Evolutionary conservation across 257 asterid genomes (phyloP).

Genomic region (Nicotiana attenuata): DNA sequence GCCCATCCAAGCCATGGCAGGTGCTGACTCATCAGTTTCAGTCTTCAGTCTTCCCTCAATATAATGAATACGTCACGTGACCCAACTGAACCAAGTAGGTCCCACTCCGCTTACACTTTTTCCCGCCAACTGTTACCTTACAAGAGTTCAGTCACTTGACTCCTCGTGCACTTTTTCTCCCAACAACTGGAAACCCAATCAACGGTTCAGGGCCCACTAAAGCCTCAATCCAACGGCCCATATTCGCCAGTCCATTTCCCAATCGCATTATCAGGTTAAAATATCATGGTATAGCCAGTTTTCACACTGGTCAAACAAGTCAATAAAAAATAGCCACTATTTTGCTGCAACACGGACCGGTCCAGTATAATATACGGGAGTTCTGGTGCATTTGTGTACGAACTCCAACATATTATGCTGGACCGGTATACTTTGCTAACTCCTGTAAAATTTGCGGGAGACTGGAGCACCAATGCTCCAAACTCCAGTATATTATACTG

Average conservation of each 20-base stretch:
- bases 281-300: no score
- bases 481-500: no score
- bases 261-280: no score
- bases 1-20: not conserved
- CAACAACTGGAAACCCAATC: not conserved
- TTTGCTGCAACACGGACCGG: no score
- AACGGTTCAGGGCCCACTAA: not conserved
- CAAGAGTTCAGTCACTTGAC: not conserved
- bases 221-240: not conserved
- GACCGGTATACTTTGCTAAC: no score
- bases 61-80: not conserved
- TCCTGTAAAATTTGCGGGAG: no score
- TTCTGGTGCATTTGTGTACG: no score
- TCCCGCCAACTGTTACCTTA: not conserved
- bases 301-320: no score
- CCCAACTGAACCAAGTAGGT: not conserved
- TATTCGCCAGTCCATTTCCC: not conserved
- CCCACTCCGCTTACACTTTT: not conserved
- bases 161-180: not conserved
- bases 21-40: not conserved
- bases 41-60: not conserved
- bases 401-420: no score
- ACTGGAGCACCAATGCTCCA: no score
- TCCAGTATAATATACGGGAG: no score
- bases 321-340: no score